Conservation (phyloP, 257 asterid genomes). For the Gentiana straminea region DNA sequence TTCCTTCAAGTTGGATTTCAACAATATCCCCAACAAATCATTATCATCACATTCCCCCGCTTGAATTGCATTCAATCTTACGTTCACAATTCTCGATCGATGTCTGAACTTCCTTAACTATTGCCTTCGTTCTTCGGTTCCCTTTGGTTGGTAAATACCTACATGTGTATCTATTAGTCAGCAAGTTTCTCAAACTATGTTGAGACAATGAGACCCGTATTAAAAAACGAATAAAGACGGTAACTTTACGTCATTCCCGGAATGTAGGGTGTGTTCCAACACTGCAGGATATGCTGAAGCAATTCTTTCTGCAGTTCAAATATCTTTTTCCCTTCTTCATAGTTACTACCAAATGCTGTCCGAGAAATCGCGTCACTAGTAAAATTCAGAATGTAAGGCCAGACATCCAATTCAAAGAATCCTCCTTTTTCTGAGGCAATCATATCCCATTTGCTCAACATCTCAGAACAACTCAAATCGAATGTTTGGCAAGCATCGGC, state of each 20-base stretch:
- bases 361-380: conserved; percentile 48
- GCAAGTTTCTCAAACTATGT: no score
- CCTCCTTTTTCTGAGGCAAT: conserved; percentile 12
- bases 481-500: conserved; percentile 47
- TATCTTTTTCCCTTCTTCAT: conserved; percentile 46
- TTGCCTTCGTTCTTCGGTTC: no score
- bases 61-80: no score
- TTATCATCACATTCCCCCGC: conserved; percentile 5
- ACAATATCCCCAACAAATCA: conserved; percentile 15
- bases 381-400: conserved; percentile 38
- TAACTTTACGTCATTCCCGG: conserved; percentile 24
- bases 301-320: conserved; percentile 52
- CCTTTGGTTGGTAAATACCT: no score
- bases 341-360: conserved; percentile 47
- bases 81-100: no score
- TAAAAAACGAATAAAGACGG: no score
- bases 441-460: conserved; percentile 51
- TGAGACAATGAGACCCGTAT: no score
- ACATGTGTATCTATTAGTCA: no score
- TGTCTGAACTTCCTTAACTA: no score
- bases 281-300: conserved; percentile 10
- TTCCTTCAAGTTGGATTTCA: conserved; percentile 15
- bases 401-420: conserved; percentile 38
- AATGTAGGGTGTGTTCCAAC: conserved; percentile 12
- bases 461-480: conserved; percentile 34